These are phyloP conservation scores for Chlorophyllum brunneum DNA, from an alignment of 768 basidiomycete species.

Conservation along the genomic window DNA sequence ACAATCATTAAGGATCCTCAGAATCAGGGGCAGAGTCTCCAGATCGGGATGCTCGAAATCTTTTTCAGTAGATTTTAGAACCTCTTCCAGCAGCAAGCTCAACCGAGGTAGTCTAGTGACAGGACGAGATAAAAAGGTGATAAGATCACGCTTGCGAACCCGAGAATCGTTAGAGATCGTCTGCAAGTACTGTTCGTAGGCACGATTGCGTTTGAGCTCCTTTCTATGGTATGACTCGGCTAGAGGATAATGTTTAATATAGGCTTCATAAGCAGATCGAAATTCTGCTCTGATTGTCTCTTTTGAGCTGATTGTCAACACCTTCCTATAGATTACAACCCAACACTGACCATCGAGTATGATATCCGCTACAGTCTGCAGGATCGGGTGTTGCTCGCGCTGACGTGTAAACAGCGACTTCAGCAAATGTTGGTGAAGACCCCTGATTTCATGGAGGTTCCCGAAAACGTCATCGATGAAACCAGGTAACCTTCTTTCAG, in stretches of 20 bases:
- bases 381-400: conserved; percentile 77
- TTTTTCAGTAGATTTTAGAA: conserved; percentile 59
- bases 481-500: conserved; percentile 43
- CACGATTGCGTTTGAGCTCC: conserved; percentile 64
- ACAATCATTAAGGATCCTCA: conserved; percentile 63
- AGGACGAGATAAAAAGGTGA: conserved; percentile 81
- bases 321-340: conserved; percentile 20
- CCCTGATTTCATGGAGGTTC: conserved; percentile 68
- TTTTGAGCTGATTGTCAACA: conserved; percentile 15
- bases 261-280: conserved; percentile 67
- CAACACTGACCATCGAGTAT: conserved; percentile 65
- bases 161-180: conserved; percentile 60
- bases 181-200: conserved; percentile 66
- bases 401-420: conserved; percentile 75
- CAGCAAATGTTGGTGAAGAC: conserved; percentile 67
- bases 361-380: conserved; percentile 82
- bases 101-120: conserved; percentile 86
- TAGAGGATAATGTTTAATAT: conserved; percentile 87
- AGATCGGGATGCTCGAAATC: conserved; percentile 75
- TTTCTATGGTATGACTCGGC: conserved; percentile 79
- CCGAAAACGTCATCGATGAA: conserved; percentile 85
- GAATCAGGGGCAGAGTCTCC: conserved; percentile 70
- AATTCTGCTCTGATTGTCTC: conserved; percentile 47
- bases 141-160: conserved; percentile 69
- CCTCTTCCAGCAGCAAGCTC: conserved; percentile 67